phyloP scores from a whole-genome alignment of 2,329 filamentous ascomycete genomes.

The Arthrobotrys entomopaga region DNA sequence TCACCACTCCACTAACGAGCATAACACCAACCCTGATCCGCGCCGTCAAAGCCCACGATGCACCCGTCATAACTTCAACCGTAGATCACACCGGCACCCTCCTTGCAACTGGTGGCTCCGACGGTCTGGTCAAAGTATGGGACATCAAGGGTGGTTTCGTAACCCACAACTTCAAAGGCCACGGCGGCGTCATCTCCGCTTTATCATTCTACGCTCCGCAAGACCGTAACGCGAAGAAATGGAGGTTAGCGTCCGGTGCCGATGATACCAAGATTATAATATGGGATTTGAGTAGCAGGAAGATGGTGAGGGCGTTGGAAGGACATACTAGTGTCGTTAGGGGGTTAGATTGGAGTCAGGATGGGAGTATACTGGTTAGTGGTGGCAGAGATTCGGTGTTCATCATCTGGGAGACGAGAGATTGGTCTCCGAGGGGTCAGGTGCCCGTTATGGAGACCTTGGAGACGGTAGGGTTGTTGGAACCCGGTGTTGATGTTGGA shows the following conservation, averaged over 20 bases:
- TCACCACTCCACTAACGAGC: conserved; percentile 62
- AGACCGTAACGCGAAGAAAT: conserved; percentile 66
- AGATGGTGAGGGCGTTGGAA: conserved; percentile 79
- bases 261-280: conserved; percentile 93
- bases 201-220: conserved; percentile 82
- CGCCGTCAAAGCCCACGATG: conserved; percentile 87
- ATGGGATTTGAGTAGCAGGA: conserved; percentile 89
- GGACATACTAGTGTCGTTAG: conserved; percentile 97
- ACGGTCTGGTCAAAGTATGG: conserved; percentile 96
- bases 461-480: conserved; percentile 83
- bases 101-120: conserved; percentile 89
- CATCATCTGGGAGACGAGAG: conserved; percentile 86
- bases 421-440: conserved; percentile 83
- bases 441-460: conserved; percentile 86
- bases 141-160: conserved; percentile 89
- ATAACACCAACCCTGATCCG: conserved; percentile 76
- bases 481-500: conserved; percentile 72
- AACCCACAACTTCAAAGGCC: conserved; percentile 94
- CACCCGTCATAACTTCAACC: conserved; percentile 85
- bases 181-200: conserved; percentile 89
- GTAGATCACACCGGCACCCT: conserved; percentile 89
- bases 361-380: conserved; percentile 72
- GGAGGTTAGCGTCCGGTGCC: conserved; percentile 86
- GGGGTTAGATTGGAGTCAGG: conserved; percentile 72
- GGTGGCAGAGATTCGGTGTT: conserved; percentile 92